Base-by-base conservation (phyloP, 306 rosid genomes). In the Cotoneaster glaucophyllus region DNA sequence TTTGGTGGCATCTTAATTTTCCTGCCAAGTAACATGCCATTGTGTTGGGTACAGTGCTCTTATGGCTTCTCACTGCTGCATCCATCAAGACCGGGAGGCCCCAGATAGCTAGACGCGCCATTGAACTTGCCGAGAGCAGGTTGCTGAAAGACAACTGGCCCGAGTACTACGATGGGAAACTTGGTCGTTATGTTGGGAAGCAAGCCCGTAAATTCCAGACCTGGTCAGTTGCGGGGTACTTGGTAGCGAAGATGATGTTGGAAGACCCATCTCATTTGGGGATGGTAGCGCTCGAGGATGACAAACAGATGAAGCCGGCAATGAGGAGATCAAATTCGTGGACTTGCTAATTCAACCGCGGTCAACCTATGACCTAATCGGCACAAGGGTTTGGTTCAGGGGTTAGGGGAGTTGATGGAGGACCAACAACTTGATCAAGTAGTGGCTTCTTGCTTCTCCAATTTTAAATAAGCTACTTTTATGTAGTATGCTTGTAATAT, bases 51-150 rank as follows among this genome's bases (percentile, higher is more conserved):
- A 26, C 91, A 89, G 90, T 92, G 82, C 90, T 92, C 31, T 69
- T 92, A 44, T 92, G 93, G 97, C 88, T 92, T 86, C 85, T 89
- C 64, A 59, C 87, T 67, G 95, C 95, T 21, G 95, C 97, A 8
- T 76, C 90, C 74, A 88, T 88, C 77, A 90, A 92, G 78, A 88
- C 91, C 0, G 93, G 96, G 65, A 87, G 96, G 45, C 96, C 96
- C 43, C 93, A 88, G 59, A 86, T 90, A 45, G 97, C 96, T 57
- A 88, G 87, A 77, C 91, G 90, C 13, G 96, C 97, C 70, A 84
- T 92, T 31, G 85, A 92, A n/a, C 75, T 82, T 61, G 97, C 91
- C 9, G 97, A 92, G 73, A 43, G 56, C 77, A 86, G 85, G 76
- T 84, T 92, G 83, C 58, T 29, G 32, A 88, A 88, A 75, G 97